Base-by-base conservation (phyloP, 805 yeast genomes). In the Kockiozyma suomiensis region DNA sequence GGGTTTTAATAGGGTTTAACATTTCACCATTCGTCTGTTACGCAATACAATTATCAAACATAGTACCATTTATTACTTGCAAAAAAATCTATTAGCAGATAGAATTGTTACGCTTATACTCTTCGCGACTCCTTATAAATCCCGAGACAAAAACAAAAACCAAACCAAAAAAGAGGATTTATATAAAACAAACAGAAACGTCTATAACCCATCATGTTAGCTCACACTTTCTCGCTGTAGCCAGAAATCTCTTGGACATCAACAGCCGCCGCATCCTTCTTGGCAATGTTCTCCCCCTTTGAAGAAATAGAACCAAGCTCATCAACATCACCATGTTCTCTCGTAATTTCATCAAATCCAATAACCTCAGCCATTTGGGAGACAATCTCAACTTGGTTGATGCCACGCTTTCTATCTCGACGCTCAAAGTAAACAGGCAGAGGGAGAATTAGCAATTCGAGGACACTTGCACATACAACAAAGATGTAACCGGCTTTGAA, bases 271-370 rank as follows among this genome's bases (percentile, higher is more conserved):
- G 8, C 33, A 2, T 17, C 33, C 33, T 49, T 49, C 45, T 49
- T 49, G 10, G 35, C 10, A 17, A 23, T 21, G 5, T n/a, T 26
- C 15, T 32, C 53, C 2, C 50, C 41, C 25, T 35, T n/a, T 3
- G 43, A 49, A 23, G 43, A 35, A 17, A 35, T n/a, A 4, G 53
- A 49, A 12, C 33, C 43, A 35, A n/a, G 10, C 30, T 49, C 53
- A 5, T n/a, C 43, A 15, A 17, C 35, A 32, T 10, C 33, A 15
- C 28, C 43, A n/a, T 4, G 23, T 3, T 21, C 25, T 30, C 35
- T 49, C 5, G 15, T 13, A 7, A 37, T 19, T 82, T 19, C 59
- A n/a, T 49, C 59, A 32, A 32, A 48, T 25, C 41, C 49, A 17
- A 25, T 37, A 17, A 45, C 59, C 10, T 42, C 43, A 10, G 52